Evolutionary conservation across 495 filamentous ascomycete genomes (phyloP), one percentile per base, ranked within the genome.

Genomic region (Hyphodiscus hymeniophilus): DNA sequence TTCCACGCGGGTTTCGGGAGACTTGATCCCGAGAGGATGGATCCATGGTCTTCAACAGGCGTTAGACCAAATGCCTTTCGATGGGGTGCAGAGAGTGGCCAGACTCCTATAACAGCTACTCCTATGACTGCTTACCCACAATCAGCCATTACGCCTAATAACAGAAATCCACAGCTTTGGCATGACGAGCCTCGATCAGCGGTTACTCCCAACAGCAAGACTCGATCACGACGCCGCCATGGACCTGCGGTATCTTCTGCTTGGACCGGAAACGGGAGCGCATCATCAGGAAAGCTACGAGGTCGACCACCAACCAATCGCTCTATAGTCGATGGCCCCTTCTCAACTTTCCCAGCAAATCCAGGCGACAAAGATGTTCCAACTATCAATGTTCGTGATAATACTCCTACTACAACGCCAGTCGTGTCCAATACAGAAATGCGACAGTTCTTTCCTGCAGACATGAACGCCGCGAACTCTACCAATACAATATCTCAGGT

Each of bases 211-310:
- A 74, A 70, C 12, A 28, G 26, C 26, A 80, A 80, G 52, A 50
- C 65, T n/a, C 75, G 80, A 32, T 60, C 75, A 10, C 73, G 81
- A 21, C 71, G 87, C 40, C 78, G 89, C n/a, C 89, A 95, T 60
- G 91, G 91, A 0, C 89, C 92, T 0, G 88, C 86, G 1, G 90
- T 98, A 1, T 98, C 92, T 6, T 95, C 91, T 20, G 92, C 92
- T 11, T 98, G 92, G 92, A 79, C 86, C 16, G 85, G 76, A 44
- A 80, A 75, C 36, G 79, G 76, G 3, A 74, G 76, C 23, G 71
- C 79, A 18, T 67, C 79, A 2, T 79, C 72, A 7, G 87, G 88
- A 3, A 57, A 66, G 50, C 65, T 87, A 13, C 71, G 92, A 36
- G 92, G 92, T 8, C 70, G 92, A 48, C 92, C 92, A 45, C 89